Base-by-base conservation (phyloP, 2,329 filamentous ascomycete species). In the Myotisia sp. region DNA sequence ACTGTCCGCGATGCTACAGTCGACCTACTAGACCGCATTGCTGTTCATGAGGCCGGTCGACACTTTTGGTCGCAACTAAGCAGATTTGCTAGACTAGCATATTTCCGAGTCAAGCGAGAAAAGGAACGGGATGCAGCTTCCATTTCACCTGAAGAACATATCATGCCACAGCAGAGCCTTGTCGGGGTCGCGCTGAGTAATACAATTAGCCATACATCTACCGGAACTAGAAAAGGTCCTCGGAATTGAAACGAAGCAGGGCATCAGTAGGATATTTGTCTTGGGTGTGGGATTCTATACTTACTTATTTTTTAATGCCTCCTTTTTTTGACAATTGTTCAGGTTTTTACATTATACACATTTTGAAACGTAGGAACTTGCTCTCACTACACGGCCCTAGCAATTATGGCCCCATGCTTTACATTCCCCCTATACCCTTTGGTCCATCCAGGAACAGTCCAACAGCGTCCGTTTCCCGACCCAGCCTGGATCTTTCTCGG, bases 61-160 rank as follows among this genome's bases (percentile, higher is more conserved):
- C 84, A 95, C 58, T 95, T 90, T 69, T 98, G 87, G 83, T 74
- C 70, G 44, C 74, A 74, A 19, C 63, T 98, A 31, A 90, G 85
- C 38, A 69, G 83, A 28, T 98, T 94, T 52, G 79, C 86, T 46
- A 92, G 87, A 59, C 60, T 92, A 43, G 87, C 81, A 3, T 93
- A 79, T 49, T 76, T 79, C 44, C 71, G 87, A 31, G 75, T 92
- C 31, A 76, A 79, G 53, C 70, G 77, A 39, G 84, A 76, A 38
- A 62, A 58, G 38, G 59, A 64, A 24, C 44, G 44, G 2, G 44
- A 40, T 6, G 29, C 22, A 8, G 6, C 29, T 18, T 32, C 23
- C 29, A 43, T 21, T 41, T 45, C 21, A 51, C 49, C 34, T 48
- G 48, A 13, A 38, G 6, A 43, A 35, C 18, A 35, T 40, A 6